phyloP scores from a whole-genome alignment of 2,329 filamentous ascomycete genomes.

The Atkinsonella hypoxylon region DNA sequence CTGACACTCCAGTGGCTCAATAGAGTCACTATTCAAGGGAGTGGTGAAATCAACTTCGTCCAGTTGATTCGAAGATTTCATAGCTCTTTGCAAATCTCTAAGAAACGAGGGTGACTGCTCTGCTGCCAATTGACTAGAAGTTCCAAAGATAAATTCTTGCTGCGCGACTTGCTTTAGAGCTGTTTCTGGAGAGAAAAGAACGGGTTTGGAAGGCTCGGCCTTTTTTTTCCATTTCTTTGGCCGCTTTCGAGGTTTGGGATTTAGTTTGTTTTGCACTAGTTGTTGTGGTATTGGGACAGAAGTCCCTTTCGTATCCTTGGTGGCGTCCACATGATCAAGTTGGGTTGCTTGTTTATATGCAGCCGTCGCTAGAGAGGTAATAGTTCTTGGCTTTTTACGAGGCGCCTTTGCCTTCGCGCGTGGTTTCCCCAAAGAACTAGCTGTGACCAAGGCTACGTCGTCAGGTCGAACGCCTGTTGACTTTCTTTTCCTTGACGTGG shows the following conservation, averaged over 20 bases:
- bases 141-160: constrained; percentile 76
- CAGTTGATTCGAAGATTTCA: constrained; percentile 43
- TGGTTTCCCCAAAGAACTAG: constrained; percentile 13
- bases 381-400: constrained; percentile 62
- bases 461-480: constrained; percentile 5
- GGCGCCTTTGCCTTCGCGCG: constrained; percentile 38
- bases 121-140: constrained; percentile 67
- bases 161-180: constrained; percentile 53
- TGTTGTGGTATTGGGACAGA: constrained; percentile 8
- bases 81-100: constrained; percentile 48
- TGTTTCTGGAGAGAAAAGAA: constrained; percentile 55
- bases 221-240: constrained; percentile 28
- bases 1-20: constrained; percentile 20
- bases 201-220: constrained; percentile 26
- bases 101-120: constrained; percentile 60
- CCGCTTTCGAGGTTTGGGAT: constrained; percentile 22
- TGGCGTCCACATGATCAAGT: constrained; percentile 14
- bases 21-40: constrained; percentile 25
- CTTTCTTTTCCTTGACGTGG: not conserved
- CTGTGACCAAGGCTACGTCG: not conserved
- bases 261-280: constrained; percentile 16
- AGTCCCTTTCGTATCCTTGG: not conserved
- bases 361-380: constrained; percentile 67
- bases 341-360: constrained; percentile 39
- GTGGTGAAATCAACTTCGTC: constrained; percentile 28